Evolutionary conservation across 495 filamentous ascomycete genomes (phyloP).

Genomic region (Tuber brumale): DNA sequence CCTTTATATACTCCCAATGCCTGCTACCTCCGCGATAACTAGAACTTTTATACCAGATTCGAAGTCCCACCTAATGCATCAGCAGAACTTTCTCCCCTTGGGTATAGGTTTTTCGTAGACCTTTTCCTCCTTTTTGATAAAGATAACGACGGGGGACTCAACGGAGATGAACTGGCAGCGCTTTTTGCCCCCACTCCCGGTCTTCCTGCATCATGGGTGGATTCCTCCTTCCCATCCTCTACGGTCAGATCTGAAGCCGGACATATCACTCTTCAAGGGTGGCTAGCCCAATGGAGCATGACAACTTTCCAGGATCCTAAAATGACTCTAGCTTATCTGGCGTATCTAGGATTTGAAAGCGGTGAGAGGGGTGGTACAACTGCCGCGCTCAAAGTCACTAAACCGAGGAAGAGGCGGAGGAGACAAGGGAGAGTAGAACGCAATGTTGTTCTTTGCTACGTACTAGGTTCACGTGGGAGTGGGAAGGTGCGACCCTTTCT

Average conservation of each 20-base stretch:
- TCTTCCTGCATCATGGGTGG: conserved; percentile 74
- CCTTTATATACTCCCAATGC: neutral
- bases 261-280: conserved; percentile 91
- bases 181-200: conserved; percentile 93
- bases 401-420: conserved; percentile 73
- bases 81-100: conserved; percentile 87
- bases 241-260: conserved; percentile 93
- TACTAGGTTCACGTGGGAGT: conserved; percentile 73
- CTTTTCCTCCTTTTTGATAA: conserved; percentile 91
- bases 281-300: conserved; percentile 99
- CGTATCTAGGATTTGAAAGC: conserved; percentile 81
- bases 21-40: neutral
- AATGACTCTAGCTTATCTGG: conserved; percentile 89
- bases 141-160: conserved; percentile 93
- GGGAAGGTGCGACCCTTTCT: conserved; percentile 53
- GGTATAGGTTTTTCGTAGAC: conserved; percentile 96
- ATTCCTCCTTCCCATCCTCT: conserved; percentile 80
- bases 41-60: conserved; percentile 46
- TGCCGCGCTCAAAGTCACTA: conserved; percentile 82
- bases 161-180: conserved; percentile 70
- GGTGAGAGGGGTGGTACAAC: conserved; percentile 58
- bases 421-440: conserved; percentile 79
- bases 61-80: conserved; percentile 87
- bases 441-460: conserved; percentile 92
- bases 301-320: conserved; percentile 94